Evolutionary conservation across 2,329 filamentous ascomycete species (phyloP).

Genomic region (Cladobotryum protrusum): DNA sequence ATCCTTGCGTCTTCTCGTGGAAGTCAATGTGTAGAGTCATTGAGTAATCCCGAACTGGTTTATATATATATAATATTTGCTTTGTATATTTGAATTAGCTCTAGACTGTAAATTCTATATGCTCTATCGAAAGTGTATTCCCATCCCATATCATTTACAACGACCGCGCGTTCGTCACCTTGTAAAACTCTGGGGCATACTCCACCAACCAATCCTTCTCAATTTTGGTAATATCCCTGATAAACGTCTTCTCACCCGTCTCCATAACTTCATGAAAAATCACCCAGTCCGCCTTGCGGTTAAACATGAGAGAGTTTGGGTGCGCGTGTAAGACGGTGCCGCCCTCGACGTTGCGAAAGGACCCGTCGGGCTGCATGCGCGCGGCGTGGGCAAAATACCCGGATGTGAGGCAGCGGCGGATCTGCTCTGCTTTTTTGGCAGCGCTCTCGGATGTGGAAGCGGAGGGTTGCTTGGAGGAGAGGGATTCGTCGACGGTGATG

Average conservation of each 20-base stretch:
- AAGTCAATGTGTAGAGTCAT: too few species aligned
- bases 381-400: conserved; percentile 94
- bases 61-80: too few species aligned
- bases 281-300: conserved; percentile 93
- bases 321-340: conserved; percentile 76
- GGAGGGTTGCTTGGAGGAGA: conserved; percentile 29
- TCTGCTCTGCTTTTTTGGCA: conserved; percentile 56
- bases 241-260: conserved; percentile 80
- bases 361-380: conserved; percentile 88
- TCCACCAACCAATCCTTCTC: conserved; percentile 89
- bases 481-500: conserved; percentile 59
- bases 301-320: conserved; percentile 91
- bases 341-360: conserved; percentile 78
- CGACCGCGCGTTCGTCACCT: conserved; percentile 38
- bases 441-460: conserved; percentile 23
- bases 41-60: too few species aligned
- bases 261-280: conserved; percentile 92
- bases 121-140: too few species aligned
- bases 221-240: conserved; percentile 87
- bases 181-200: conserved; percentile 80
- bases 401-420: conserved; percentile 76
- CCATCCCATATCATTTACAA: too few species aligned
- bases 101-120: too few species aligned
- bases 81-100: too few species aligned
- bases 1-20: too few species aligned